These are phyloP conservation scores for Eucalyptus shirleyi DNA, from an alignment of 345 rosid species.

Conservation along the genomic window DNA sequence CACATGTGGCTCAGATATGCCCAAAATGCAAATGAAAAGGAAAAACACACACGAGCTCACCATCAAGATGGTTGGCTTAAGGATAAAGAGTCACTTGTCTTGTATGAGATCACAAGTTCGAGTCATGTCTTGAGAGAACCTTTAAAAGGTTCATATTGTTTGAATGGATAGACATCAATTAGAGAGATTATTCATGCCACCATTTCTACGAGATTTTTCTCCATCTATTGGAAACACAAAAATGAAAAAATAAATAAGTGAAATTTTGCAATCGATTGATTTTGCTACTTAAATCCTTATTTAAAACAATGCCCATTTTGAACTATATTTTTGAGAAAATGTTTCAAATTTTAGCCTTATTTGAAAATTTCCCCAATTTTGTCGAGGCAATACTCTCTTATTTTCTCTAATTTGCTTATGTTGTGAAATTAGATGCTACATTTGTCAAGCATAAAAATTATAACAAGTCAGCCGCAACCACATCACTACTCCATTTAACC, in stretches of 20 bases:
- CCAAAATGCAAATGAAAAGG: not conserved
- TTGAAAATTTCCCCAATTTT: not conserved
- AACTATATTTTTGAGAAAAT: not conserved
- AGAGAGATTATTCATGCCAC: not conserved
- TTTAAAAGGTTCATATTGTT: not conserved
- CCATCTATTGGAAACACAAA: not conserved
- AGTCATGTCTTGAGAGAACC: not conserved
- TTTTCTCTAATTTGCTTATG: not conserved
- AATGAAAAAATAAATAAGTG: not conserved
- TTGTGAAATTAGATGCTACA: not conserved
- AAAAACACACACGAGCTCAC: not conserved
- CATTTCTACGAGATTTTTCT: not conserved
- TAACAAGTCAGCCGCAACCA: not conserved
- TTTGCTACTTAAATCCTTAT: no score
- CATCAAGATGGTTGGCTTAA: not conserved
- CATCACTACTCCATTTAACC: not conserved
- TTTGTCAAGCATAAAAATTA: not conserved
- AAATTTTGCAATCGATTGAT: not conserved
- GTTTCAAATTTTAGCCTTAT: not conserved
- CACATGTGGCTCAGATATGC: not conserved
- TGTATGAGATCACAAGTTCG: accelerated
- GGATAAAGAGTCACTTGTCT: not conserved
- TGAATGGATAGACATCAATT: not conserved
- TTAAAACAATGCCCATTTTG: accelerated
- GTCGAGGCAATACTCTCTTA: not conserved